Base-by-base conservation (phyloP, 2,329 filamentous ascomycete genomes). In the Arthrocladium fulminans region DNA sequence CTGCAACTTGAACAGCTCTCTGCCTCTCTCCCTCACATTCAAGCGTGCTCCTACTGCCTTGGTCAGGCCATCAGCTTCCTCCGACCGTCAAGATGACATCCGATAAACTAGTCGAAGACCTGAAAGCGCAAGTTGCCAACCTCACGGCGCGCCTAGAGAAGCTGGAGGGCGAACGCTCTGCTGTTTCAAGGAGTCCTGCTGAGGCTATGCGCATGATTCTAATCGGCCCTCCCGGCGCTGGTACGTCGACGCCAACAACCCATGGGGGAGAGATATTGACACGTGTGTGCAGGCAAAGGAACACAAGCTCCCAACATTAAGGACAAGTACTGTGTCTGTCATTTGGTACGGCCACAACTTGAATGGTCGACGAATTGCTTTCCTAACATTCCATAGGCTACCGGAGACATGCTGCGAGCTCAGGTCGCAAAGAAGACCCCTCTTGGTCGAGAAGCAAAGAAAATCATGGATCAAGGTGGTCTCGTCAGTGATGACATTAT, bases 391-490 rank as follows among this genome's bases (percentile, higher is more conserved):
- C n/a, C 54, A 44, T 61, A 96, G 89, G 92, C 92, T 56, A 98
- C 92, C 51, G 92, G 92, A 68, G 92, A 98, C 72, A 98, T 98
- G 92, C 80, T 98, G 64, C 88, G 92, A 64, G 94, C 89, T 59
- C 92, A 98, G 72, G 92, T 98, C 65, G 86, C 90, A 57, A 94
- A 94, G 74, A 96, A 97, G 82, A 98, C 92, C 50, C 72, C 86
- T 51, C 81, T 98, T 57, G 92, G 92, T 60, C 81, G 86, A 65
- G 88, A 96, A 75, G 92, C 92, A 58, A 98, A 98, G 83, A 97
- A 97, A 82, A 98, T 98, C 70, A 98, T 98, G 92, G 92, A 98
- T 66, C 85, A 90, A 67, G 92, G 92, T 61, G 90, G 90, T 60
- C 81, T 98, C 51, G 92, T 98, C 67, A 94, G 88, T 69, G 92